Conservation (phyloP, 345 rosid species). For the Abelmoschus esculentus region DNA sequence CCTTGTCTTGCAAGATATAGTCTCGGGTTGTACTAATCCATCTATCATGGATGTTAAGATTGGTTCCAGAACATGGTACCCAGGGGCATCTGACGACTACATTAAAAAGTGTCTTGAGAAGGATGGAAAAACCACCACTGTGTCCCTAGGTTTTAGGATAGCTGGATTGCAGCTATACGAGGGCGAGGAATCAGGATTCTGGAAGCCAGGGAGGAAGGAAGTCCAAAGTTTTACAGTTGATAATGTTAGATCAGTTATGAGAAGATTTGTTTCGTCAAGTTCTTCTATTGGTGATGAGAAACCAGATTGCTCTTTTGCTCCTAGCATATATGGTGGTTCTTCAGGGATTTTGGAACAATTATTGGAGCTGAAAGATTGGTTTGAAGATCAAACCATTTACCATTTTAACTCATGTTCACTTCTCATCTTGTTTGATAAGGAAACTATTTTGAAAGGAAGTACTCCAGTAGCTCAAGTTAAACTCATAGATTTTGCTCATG, state of each 20-base stretch:
- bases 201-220: slow-evolving; percentile 60
- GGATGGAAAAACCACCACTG: slow-evolving; percentile 47
- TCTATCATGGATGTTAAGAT: slow-evolving; percentile 81
- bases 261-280: slow-evolving; percentile 78
- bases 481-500: slow-evolving; percentile 95
- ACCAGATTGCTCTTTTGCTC: slow-evolving; percentile 57
- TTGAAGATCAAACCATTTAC: slow-evolving; percentile 77
- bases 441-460: slow-evolving; percentile 28
- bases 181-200: slow-evolving; percentile 35
- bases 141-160: slow-evolving; percentile 64
- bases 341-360: slow-evolving; percentile 65
- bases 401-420: slow-evolving; percentile 88
- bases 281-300: slow-evolving; percentile 20
- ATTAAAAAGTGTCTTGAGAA: slow-evolving; percentile 52
- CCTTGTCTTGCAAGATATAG: slow-evolving; percentile 63
- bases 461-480: slow-evolving; percentile 41
- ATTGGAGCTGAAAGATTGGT: slow-evolving; percentile 80
- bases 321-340: slow-evolving; percentile 50
- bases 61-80: slow-evolving; percentile 97
- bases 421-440: slow-evolving; percentile 61
- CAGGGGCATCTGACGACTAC: slow-evolving; percentile 66
- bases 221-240: slow-evolving; percentile 36
- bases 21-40: slow-evolving; percentile 31
- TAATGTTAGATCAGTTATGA: slow-evolving; percentile 45
- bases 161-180: slow-evolving; percentile 58